Conservation (phyloP, 2,329 filamentous ascomycete genomes). For the Coccinonectria pachysandricola region DNA sequence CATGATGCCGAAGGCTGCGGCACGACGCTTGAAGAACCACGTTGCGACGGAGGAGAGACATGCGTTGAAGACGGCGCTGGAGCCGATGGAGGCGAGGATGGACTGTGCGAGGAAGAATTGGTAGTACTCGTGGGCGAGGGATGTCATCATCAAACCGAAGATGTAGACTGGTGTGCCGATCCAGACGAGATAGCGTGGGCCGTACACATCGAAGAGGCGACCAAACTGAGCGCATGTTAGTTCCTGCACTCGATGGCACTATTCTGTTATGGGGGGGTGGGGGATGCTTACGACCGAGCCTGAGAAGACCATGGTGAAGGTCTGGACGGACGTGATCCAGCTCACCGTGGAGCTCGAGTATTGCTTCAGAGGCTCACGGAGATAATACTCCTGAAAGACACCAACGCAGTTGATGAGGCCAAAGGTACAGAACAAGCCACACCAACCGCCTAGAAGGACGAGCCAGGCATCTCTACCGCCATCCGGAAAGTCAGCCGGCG, state of each 20-base stretch:
- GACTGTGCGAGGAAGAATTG: conserved; percentile 34
- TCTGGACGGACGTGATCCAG: conserved; percentile 49
- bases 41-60: conserved; percentile 32
- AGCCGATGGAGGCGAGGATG: conserved; percentile 31
- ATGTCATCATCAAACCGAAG: conserved; percentile 56
- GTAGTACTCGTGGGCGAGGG: conserved; percentile 35
- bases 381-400: conserved; percentile 50
- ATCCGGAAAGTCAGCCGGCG: conserved; percentile 47
- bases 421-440: conserved; percentile 33
- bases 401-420: conserved; percentile 37
- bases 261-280: conserved; percentile 8
- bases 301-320: conserved; percentile 39
- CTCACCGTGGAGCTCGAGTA: conserved; percentile 42
- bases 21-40: conserved; percentile 44
- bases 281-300: conserved; percentile 31
- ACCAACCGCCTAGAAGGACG: conserved; percentile 39
- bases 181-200: conserved; percentile 47
- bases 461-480: conserved; percentile 49
- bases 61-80: conserved; percentile 32
- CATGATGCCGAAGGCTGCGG: conserved; percentile 42
- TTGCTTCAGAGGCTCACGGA: conserved; percentile 33
- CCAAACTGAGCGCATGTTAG: conserved; percentile 32
- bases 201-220: conserved; percentile 53
- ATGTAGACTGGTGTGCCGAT: conserved; percentile 46
- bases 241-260: not conserved